A percentile compares a stretch with the other conserved stretches of the same genome.
These are phyloP conservation scores for Phytopythium sindhum DNA, from an alignment of 352 stramenopile genomes.

Conservation along the genomic window DNA sequence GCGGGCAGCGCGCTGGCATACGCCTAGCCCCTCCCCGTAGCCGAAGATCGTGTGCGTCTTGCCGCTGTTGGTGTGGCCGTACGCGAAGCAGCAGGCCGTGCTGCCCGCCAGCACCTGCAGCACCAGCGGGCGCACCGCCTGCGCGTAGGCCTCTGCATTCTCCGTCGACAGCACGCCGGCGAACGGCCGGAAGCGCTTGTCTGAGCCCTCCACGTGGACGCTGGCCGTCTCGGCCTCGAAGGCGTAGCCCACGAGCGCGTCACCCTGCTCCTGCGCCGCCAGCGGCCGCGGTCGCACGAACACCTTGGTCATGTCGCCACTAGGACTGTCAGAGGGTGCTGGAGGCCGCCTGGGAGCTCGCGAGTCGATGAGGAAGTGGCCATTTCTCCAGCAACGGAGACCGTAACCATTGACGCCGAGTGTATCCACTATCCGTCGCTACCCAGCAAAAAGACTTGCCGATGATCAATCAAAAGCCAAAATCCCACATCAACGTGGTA, in stretches of 20 bases:
- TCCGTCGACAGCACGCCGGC: slow-evolving; percentile 31
- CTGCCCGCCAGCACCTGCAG: slow-evolving; percentile 18
- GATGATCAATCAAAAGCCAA: too few species aligned
- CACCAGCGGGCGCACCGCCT: slow-evolving; percentile 29
- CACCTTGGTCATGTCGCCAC: slow-evolving; percentile 28
- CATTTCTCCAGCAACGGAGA: too few species aligned
- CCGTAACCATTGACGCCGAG: too few species aligned
- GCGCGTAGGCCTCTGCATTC: slow-evolving; percentile 29
- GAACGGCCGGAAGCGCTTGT: slow-evolving; percentile 30
- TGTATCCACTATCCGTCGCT: too few species aligned
- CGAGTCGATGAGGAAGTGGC: too few species aligned
- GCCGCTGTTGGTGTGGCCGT: slow-evolving; percentile 54
- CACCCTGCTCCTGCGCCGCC: slow-evolving; percentile 20
- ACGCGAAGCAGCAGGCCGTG: slow-evolving; percentile 55
- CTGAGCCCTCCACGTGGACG: background rate
- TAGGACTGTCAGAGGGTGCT: too few species aligned
- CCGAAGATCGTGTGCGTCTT: slow-evolving; percentile 69
- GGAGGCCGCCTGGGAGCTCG: too few species aligned
- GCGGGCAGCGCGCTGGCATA: slow-evolving; percentile 33
- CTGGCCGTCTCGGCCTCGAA: slow-evolving; percentile 4
- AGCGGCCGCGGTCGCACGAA: slow-evolving; percentile 34
- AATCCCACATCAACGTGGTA: background rate
- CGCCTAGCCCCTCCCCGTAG: slow-evolving; percentile 34
- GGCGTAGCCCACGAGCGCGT: slow-evolving; percentile 18
- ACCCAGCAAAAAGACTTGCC: too few species aligned